These are phyloP conservation scores for Collybia sordida DNA, from an alignment of 768 basidiomycete species.

Conservation along the genomic window DNA sequence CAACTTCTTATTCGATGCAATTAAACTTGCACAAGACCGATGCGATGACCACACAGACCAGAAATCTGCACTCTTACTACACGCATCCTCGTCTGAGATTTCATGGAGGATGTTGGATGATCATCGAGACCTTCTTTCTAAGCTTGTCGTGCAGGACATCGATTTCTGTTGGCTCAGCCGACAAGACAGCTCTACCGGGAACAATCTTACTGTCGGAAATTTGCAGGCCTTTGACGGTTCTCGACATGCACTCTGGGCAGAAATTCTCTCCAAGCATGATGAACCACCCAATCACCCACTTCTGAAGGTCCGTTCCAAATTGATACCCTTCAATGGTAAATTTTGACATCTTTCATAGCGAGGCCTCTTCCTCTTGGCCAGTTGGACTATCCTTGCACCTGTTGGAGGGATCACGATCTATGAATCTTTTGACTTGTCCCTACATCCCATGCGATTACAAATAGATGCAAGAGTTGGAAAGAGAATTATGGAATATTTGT, in stretches of 20 bases:
- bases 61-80: slow-evolving; percentile 78
- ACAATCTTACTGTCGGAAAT: slow-evolving; percentile 71
- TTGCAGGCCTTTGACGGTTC: slow-evolving; percentile 86
- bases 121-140: slow-evolving; percentile 70
- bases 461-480: slow-evolving; percentile 82
- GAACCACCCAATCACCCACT: slow-evolving; percentile 70
- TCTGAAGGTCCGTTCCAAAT: slow-evolving; percentile 51
- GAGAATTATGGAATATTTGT: slow-evolving; percentile 86
- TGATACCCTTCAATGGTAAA: neutral
- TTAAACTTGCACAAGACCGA: slow-evolving; percentile 80
- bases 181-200: slow-evolving; percentile 85
- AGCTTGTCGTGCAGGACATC: slow-evolving; percentile 79
- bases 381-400: slow-evolving; percentile 84
- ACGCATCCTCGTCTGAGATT: slow-evolving; percentile 81
- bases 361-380: slow-evolving; percentile 71
- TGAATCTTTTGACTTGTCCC: slow-evolving; percentile 73
- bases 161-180: slow-evolving; percentile 83
- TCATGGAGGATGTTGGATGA: slow-evolving; percentile 91
- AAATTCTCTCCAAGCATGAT: slow-evolving; percentile 80
- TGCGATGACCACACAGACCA: slow-evolving; percentile 63
- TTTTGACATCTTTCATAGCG: slow-evolving; percentile 36
- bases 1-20: slow-evolving; percentile 81
- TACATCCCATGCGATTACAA: slow-evolving; percentile 87
- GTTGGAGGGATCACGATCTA: slow-evolving; percentile 94
- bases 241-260: slow-evolving; percentile 79